Conservation (phyloP, 1,139 yeast species). For the Candida sp. region DNA sequence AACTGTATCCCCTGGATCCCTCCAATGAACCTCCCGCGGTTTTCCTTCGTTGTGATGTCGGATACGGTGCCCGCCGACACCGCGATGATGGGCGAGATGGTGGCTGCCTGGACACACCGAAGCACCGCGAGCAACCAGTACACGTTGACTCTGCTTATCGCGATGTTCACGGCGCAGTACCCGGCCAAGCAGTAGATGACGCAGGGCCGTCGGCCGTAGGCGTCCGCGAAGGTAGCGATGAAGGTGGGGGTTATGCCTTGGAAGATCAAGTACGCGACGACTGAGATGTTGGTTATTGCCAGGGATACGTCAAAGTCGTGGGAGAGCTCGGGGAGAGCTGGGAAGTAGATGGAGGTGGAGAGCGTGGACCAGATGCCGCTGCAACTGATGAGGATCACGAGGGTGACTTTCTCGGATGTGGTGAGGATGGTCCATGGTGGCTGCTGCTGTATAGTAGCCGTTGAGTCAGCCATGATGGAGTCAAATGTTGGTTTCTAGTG, state of each 20-base stretch:
- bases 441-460: not conserved
- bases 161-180: constrained; percentile 26
- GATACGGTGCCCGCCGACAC: constrained; percentile 69
- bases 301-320: constrained; percentile 54
- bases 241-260: constrained; percentile 76
- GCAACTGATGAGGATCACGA: constrained; percentile 24
- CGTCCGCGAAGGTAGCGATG: constrained; percentile 69
- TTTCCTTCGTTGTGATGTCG: constrained; percentile 62
- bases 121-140: constrained; percentile 30
- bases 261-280: constrained; percentile 70
- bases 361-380: constrained; percentile 63
- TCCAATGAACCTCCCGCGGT: constrained; percentile 71
- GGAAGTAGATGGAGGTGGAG: constrained; percentile 76
- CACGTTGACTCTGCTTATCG: constrained; percentile 24
- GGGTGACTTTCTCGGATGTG: constrained; percentile 20
- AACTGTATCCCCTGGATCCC: constrained; percentile 65
- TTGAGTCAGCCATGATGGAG: not conserved
- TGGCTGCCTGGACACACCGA: constrained; percentile 70
- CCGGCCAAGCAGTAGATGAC: constrained; percentile 49
- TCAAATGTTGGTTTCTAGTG: no score
- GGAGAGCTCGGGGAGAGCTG: constrained; percentile 63
- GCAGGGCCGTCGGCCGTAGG: constrained; percentile 71
- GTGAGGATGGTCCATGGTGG: constrained; percentile 14
- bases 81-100: constrained; percentile 73
- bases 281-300: constrained; percentile 63